These are phyloP conservation scores for Chlorociboria aeruginascens DNA, from an alignment of 495 filamentous ascomycete species.

Conservation along the genomic window DNA sequence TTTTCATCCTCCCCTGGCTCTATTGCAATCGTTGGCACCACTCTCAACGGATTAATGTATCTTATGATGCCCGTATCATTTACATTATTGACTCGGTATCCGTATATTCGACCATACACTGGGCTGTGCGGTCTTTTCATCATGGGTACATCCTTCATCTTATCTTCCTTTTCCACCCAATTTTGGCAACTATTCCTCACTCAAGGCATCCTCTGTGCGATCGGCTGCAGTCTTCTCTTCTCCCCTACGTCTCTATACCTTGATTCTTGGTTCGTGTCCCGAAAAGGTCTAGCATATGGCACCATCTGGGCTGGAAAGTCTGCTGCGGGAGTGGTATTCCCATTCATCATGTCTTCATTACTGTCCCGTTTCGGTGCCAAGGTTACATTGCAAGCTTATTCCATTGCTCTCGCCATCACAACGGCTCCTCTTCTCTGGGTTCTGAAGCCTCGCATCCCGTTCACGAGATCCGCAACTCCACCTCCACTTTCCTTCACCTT, in stretches of 20 bases:
- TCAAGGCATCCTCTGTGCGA: slow-evolving; percentile 36
- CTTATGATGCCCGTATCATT: slow-evolving; percentile 28
- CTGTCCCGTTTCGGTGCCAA: slow-evolving; percentile 34
- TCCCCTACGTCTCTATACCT: slow-evolving; percentile 26
- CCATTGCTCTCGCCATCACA: slow-evolving; percentile 31
- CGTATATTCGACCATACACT: slow-evolving; percentile 5
- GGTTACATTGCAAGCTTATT: slow-evolving; percentile 40
- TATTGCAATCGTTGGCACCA: slow-evolving; percentile 24
- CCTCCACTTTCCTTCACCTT: slow-evolving; percentile 34
- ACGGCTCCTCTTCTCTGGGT: slow-evolving; percentile 43
- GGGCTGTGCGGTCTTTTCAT: slow-evolving; percentile 11
- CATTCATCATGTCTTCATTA: slow-evolving; percentile 15
- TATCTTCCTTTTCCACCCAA: slow-evolving; percentile 33
- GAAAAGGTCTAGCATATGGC: slow-evolving; percentile 39
- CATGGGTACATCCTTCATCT: slow-evolving; percentile 28
- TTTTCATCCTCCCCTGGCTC: slow-evolving; percentile 18
- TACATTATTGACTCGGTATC: slow-evolving; percentile 13
- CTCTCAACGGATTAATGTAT: slow-evolving; percentile 31
- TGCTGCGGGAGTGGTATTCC: slow-evolving; percentile 7
- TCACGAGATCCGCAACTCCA: slow-evolving; percentile 19
- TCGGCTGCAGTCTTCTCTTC: slow-evolving; percentile 30
- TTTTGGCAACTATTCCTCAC: slow-evolving; percentile 35
- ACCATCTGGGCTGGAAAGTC: slow-evolving; percentile 32
- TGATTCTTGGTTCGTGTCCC: slow-evolving; percentile 34
- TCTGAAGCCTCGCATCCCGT: slow-evolving; percentile 45